Base-by-base conservation (phyloP, 352 stramenopile species). In the Phytophthora idaei region DNA sequence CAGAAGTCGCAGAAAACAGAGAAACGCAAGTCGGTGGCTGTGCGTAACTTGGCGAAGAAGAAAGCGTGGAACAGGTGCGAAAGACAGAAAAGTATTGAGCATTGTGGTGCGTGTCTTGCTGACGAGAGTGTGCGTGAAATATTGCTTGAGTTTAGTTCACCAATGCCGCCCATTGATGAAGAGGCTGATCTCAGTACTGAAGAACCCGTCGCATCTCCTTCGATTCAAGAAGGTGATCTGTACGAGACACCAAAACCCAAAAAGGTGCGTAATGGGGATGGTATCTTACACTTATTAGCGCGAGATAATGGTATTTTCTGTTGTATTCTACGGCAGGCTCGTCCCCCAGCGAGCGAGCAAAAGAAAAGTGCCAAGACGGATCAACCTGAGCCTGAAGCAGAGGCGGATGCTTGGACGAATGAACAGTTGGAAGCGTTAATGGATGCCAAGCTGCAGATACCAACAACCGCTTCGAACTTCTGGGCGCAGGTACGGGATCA, bases 381-480 rank as follows among this genome's bases (percentile, higher is more conserved):
- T 17, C 41, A 64, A 17, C 51, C 66, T 17, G 61, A 73, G 31
- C 78, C 61, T 48, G 76, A 73, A 31, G 46, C 34, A 31, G 67
- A 80, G 36, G 64, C 34, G 3, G 69, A 75, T 29, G 57, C 77
- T 1, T 93, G 85, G 85, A 87, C 62, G 5, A 49, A 75, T 1
- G 65, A 69, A 6, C 83, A 93, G 53, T 49, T 87, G 2, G 54
- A 81, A 36, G 80, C 80, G 25, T 71, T 93, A 31, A 64, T 71
- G 7, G 67, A 78, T 8, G 85, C 83, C 4, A 92, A 92, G 58
- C 58, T 82, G 29, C 58, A 82, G 41, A 78, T 93, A n/a, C 73
- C 78, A 9, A 90, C 85, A 27, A 92, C 81, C 11, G 76, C 69
- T 7, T 48, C 67, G 4, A 90, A 90, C 45, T 93, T 90, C 34